Conservation (phyloP, 2,329 filamentous ascomycete species). For the Trichoderma hamatum region DNA sequence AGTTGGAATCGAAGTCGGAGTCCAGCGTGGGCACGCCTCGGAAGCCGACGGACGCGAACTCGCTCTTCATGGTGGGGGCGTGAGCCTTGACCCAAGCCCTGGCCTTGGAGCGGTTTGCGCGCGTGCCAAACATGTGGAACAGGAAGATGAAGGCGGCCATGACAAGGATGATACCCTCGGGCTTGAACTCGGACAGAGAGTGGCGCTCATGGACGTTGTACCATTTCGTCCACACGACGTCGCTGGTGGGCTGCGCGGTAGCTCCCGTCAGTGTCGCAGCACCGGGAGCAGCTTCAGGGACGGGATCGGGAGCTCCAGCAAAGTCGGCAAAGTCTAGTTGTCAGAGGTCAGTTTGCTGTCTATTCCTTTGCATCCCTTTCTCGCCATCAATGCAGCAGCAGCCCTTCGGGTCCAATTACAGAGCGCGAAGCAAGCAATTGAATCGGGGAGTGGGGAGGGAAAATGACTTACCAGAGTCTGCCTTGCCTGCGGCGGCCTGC, state of each 20-base stretch:
- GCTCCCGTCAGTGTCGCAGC: constrained; percentile 51
- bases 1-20: constrained; percentile 43
- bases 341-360: background rate
- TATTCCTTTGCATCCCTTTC: background rate
- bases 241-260: constrained; percentile 48
- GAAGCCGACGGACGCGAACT: constrained; percentile 89
- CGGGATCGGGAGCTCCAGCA: constrained; percentile 73
- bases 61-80: constrained; percentile 69
- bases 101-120: constrained; percentile 78
- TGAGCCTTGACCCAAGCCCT: constrained; percentile 79
- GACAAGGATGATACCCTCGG: constrained; percentile 80
- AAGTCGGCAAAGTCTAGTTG: constrained; percentile 89
- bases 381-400: background rate
- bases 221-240: constrained; percentile 84
- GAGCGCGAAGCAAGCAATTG: constrained; percentile 1
- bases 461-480: constrained; percentile 64
- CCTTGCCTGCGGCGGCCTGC: constrained; percentile 50
- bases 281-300: constrained; percentile 53
- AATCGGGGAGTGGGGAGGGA: background rate
- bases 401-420: background rate
- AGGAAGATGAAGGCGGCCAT: constrained; percentile 74
- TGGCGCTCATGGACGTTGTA: constrained; percentile 95
- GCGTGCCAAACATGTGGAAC: constrained; percentile 80
- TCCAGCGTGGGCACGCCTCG: constrained; percentile 57
- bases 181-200: constrained; percentile 79